A percentile compares a stretch with the other conserved stretches of the same genome.
Conservation (phyloP, 1,139 yeast species). For the Geotrichum carabidarum region DNA sequence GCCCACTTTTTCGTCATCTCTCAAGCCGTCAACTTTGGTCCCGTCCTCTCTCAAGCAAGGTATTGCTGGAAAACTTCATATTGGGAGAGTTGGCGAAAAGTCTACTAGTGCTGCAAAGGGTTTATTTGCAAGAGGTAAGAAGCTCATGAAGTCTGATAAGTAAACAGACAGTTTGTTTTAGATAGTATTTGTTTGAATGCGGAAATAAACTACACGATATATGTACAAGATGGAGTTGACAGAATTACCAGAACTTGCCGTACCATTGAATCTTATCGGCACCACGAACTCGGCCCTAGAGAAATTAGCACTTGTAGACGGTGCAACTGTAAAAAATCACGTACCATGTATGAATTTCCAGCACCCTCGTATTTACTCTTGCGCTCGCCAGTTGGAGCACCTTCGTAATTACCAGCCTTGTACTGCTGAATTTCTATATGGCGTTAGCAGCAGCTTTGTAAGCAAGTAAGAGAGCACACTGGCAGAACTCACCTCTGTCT, state of each 20-base stretch:
- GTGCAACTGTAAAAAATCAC: conserved; percentile 11
- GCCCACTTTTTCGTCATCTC: background rate
- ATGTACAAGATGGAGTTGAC: background rate
- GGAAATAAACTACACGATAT: background rate
- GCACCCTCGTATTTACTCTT: conserved; percentile 39
- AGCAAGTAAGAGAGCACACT: background rate
- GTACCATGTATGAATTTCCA: conserved; percentile 35
- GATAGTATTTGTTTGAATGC: background rate
- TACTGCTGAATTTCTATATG: conserved; percentile 18
- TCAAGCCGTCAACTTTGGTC: conserved; percentile 11
- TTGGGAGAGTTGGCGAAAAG: conserved; percentile 37
- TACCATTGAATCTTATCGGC: conserved; percentile 16
- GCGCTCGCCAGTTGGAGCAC: conserved; percentile 33
- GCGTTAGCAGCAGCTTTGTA: conserved; percentile 15
- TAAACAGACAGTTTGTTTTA: background rate
- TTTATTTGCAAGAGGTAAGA: conserved; percentile 35
- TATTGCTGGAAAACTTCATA: conserved; percentile 19
- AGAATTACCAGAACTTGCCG: background rate
- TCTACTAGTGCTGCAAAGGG: conserved; percentile 36
- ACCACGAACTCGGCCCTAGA: conserved; percentile 17
- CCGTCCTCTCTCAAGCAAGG: conserved; percentile 14
- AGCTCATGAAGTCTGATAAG: conserved; percentile 26
- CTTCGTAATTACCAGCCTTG: conserved; percentile 38
- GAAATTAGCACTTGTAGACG: background rate
- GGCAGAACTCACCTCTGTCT: conserved; percentile 12